phyloP scores from a whole-genome alignment of 495 filamentous ascomycete species.

The Amniculicola lignicola region DNA sequence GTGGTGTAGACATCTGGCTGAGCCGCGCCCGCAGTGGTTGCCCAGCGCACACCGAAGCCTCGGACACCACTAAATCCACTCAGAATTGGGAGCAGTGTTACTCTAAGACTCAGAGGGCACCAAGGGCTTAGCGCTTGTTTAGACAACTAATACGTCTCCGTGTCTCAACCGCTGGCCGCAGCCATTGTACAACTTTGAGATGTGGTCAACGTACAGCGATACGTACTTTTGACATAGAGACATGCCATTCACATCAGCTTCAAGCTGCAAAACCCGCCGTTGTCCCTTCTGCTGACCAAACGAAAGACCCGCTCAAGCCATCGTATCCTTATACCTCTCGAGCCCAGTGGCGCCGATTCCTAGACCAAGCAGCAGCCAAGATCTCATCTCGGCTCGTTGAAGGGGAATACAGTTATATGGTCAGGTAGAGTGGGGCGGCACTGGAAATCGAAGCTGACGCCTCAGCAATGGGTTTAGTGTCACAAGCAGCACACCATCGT shows the following conservation, averaged over 20 bases:
- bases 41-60: too few relatives aligned
- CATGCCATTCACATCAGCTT: slow-evolving; percentile 2
- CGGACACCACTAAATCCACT: too few relatives aligned
- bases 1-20: too few relatives aligned
- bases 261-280: slow-evolving; percentile 8
- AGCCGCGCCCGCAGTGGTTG: too few relatives aligned
- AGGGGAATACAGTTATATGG: slow-evolving; percentile 6
- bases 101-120: slow-evolving; percentile 7
- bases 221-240: slow-evolving; percentile 3
- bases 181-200: slow-evolving; percentile 9
- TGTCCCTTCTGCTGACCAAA: slow-evolving; percentile 14
- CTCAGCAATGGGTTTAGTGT: slow-evolving; percentile 2
- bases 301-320: slow-evolving; percentile 19
- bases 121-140: slow-evolving; percentile 9
- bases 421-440: slow-evolving; percentile 3
- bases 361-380: slow-evolving; percentile 16
- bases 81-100: slow-evolving; percentile 8
- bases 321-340: background rate
- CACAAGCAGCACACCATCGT: slow-evolving; percentile 13
- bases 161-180: slow-evolving; percentile 3
- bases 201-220: slow-evolving; percentile 6
- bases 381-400: slow-evolving; percentile 10
- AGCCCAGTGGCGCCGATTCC: slow-evolving; percentile 8
- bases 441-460: slow-evolving; percentile 17
- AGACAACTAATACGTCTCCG: slow-evolving; percentile 7